phyloP scores from a whole-genome alignment of 495 filamentous ascomycete species.

The Penicillium psychrofluorescens region DNA sequence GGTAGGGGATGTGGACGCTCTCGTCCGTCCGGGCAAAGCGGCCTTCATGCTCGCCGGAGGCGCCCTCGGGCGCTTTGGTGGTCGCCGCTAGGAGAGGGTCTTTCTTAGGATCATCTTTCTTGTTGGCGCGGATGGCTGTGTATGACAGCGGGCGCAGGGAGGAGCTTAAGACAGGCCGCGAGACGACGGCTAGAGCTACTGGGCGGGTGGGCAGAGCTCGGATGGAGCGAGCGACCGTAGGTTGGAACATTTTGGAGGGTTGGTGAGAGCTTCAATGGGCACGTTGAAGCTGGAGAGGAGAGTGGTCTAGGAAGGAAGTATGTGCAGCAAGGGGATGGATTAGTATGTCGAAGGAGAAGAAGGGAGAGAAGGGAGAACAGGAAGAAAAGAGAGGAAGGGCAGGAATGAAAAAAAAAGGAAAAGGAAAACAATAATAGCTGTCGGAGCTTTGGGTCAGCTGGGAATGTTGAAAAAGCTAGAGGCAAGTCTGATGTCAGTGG shows the following conservation, averaged over 20 bases:
- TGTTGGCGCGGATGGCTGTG: conserved; percentile 19
- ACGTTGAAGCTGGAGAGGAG: no score
- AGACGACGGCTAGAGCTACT: conserved; percentile 7
- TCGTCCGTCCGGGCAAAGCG: conserved; percentile 72
- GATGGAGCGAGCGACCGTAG: conserved; percentile 22
- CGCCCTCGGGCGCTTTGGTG: conserved; percentile 22
- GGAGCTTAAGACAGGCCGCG: conserved; percentile 4
- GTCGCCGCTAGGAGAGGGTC: conserved; percentile 25
- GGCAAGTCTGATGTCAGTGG: no score
- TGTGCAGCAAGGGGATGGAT: no score
- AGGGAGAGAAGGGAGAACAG: no score
- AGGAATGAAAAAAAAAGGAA: background rate
- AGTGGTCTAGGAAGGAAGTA: background rate
- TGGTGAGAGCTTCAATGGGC: no score
- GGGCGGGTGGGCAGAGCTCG: conserved; percentile 19
- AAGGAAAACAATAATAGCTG: no score
- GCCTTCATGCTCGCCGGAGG: conserved; percentile 31
- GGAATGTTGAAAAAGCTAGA: no score
- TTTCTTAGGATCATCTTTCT: conserved; percentile 19
- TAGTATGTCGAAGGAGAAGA: no score
- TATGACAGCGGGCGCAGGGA: conserved; percentile 23
- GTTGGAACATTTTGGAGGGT: conserved; percentile 21
- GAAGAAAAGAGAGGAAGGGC: background rate
- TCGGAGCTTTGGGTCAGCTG: no score
- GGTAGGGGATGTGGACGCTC: conserved; percentile 67